Conservation (phyloP, 2,329 filamentous ascomycete genomes). For the Scedosporium apiospermum region DNA sequence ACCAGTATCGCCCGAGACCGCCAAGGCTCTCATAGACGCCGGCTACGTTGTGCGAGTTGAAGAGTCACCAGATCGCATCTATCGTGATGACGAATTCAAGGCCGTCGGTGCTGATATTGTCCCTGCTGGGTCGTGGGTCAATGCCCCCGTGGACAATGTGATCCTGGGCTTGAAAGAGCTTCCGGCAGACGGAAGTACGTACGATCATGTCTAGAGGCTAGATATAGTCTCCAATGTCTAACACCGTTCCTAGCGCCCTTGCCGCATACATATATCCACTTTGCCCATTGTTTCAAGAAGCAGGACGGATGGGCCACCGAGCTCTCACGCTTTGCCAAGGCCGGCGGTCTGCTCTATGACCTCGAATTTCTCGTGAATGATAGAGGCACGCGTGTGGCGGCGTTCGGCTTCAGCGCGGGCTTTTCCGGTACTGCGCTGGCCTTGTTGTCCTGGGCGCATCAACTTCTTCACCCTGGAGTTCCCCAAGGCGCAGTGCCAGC, state of each 20-base stretch:
- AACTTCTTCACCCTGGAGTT: slow-evolving; percentile 60
- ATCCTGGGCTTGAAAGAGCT: too few species aligned
- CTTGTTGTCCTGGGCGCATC: slow-evolving; percentile 74
- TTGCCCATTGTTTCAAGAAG: slow-evolving; percentile 67
- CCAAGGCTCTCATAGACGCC: too few species aligned
- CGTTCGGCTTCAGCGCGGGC: slow-evolving; percentile 66
- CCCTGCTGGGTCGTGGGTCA: too few species aligned
- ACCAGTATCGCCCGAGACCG: too few species aligned
- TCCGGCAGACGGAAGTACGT: too few species aligned
- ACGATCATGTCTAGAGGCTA: too few species aligned
- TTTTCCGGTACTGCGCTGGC: slow-evolving; percentile 67
- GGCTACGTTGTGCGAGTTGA: too few species aligned
- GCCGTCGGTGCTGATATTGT: slow-evolving; percentile 56
- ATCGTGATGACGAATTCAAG: slow-evolving; percentile 48
- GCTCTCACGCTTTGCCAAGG: slow-evolving; percentile 68
- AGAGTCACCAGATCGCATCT: too few species aligned
- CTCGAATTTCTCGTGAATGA: slow-evolving; percentile 78
- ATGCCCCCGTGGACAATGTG: too few species aligned
- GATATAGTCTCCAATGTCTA: too few species aligned
- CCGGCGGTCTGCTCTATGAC: slow-evolving; percentile 70
- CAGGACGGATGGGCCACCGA: slow-evolving; percentile 73
- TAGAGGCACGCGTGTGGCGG: slow-evolving; percentile 56
- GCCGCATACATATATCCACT: slow-evolving; percentile 21
- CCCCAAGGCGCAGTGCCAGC: slow-evolving; percentile 44
- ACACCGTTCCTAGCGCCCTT: neutral